Conservation (phyloP, 2,329 filamentous ascomycete species). For the Xylariaceae sp. region DNA sequence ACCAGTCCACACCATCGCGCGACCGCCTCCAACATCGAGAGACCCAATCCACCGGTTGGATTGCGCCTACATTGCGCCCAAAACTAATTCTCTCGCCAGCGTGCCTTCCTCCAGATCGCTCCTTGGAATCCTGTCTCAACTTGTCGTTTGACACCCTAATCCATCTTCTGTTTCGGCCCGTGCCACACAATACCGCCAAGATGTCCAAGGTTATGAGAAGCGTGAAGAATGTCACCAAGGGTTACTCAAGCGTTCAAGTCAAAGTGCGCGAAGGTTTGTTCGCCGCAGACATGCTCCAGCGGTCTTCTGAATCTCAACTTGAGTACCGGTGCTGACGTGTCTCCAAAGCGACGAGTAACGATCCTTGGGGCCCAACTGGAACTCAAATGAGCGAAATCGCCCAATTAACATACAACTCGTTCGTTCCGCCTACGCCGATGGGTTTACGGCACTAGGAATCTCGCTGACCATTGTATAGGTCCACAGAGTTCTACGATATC, state of each 20-base stretch:
- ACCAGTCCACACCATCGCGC: too few relatives aligned
- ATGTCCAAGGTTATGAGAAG: constrained; percentile 98
- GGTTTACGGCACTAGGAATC: background rate
- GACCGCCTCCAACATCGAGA: too few relatives aligned
- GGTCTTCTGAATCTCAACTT: constrained; percentile 9
- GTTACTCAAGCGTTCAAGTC: constrained; percentile 92
- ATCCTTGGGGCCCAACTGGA: constrained; percentile 95
- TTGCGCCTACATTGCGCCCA: constrained; percentile 23
- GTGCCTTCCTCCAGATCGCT: background rate
- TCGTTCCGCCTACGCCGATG: constrained; percentile 35
- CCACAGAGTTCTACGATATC: constrained; percentile 97
- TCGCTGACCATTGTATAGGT: constrained; percentile 47
- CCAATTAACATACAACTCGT: constrained; percentile 97
- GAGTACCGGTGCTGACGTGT: constrained; percentile 23
- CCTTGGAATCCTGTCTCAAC: background rate
- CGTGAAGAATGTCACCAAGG: constrained; percentile 99
- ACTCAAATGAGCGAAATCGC: constrained; percentile 99
- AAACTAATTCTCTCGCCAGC: constrained; percentile 12
- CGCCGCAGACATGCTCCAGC: constrained; percentile 1
- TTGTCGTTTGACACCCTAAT: background rate
- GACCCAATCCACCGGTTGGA: constrained; percentile 17
- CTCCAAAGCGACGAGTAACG: constrained; percentile 87
- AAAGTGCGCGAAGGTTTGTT: constrained; percentile 90
- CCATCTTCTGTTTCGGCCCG: constrained; percentile 3
- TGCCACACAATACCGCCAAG: constrained; percentile 29